Conservation (phyloP, 1,284 basidiomycete species). For the Cystobasidium slooffiae region DNA sequence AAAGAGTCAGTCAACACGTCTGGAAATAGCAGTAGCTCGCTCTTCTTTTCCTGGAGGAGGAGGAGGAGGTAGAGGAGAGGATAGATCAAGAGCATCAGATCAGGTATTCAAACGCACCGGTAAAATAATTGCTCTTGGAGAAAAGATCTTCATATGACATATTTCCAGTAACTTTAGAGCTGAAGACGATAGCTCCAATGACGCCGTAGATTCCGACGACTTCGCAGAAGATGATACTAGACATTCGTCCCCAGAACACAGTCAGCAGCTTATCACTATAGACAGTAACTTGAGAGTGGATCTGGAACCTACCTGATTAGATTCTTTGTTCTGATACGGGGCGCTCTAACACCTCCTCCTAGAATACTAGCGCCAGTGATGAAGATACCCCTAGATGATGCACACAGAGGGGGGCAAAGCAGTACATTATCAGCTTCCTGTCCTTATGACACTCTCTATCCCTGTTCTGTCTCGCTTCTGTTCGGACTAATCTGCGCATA, state of each 20-base stretch:
- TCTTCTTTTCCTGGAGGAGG: not conserved
- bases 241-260: not conserved
- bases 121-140: constrained; percentile 84
- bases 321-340: constrained; percentile 96
- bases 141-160: constrained; percentile 70
- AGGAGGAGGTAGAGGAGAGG: not conserved
- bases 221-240: constrained; percentile 98
- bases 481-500: not conserved
- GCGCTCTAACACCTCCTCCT: constrained; percentile 91
- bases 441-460: not conserved
- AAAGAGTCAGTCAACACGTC: not conserved
- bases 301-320: constrained; percentile 76
- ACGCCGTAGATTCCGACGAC: constrained; percentile 61
- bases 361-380: constrained; percentile 93
- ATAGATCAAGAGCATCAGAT: no score
- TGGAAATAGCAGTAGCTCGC: not conserved
- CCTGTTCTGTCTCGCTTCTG: not conserved
- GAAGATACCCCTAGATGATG: constrained; percentile 83
- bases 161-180: constrained; percentile 68
- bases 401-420: not conserved
- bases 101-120: constrained; percentile 60
- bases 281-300: constrained; percentile 7
- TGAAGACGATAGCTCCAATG: constrained; percentile 79
- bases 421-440: not conserved
- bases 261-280: not conserved